Percentiles rank a stretch among this genome's conserved stretches.
Conservation (phyloP, 2,329 filamentous ascomycete genomes). For the Colletotrichum salicis region DNA sequence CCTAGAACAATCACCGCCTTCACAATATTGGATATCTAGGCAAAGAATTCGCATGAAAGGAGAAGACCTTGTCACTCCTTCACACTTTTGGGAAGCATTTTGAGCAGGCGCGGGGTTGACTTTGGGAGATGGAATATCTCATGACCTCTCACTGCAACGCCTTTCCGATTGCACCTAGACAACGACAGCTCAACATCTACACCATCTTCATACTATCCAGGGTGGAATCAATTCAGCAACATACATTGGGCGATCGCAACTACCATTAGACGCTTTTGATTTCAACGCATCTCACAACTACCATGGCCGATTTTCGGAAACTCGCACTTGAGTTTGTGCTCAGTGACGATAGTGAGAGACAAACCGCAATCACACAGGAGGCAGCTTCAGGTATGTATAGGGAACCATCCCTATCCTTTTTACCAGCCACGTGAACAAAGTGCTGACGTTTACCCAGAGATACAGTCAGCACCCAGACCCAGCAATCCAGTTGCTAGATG, state of each 20-base stretch:
- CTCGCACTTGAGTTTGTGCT: conserved; percentile 66
- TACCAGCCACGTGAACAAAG: not conserved
- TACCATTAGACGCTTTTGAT: not conserved
- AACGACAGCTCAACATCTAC: not conserved
- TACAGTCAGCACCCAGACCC: conserved; percentile 55
- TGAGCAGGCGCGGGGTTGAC: conserved; percentile 15
- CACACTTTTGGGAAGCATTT: not conserved
- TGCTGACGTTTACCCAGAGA: conserved; percentile 48
- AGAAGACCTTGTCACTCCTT: not conserved
- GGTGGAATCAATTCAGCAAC: not conserved
- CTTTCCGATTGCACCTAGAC: not conserved
- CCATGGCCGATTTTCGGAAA: conserved; percentile 63
- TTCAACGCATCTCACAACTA: not conserved
- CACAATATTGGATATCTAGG: not conserved
- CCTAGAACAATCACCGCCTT: not conserved
- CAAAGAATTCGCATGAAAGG: not conserved
- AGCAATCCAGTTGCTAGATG: conserved; percentile 62
- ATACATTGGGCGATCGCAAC: not conserved
- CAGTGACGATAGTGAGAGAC: conserved; percentile 56
- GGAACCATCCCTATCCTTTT: not conserved
- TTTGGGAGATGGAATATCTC: not conserved
- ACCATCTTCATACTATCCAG: not conserved
- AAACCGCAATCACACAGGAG: conserved; percentile 53
- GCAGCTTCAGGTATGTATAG: conserved; percentile 54
- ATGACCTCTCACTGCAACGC: not conserved